Conservation (phyloP, 495 filamentous ascomycete genomes). For the Neurospora tetraspora region DNA sequence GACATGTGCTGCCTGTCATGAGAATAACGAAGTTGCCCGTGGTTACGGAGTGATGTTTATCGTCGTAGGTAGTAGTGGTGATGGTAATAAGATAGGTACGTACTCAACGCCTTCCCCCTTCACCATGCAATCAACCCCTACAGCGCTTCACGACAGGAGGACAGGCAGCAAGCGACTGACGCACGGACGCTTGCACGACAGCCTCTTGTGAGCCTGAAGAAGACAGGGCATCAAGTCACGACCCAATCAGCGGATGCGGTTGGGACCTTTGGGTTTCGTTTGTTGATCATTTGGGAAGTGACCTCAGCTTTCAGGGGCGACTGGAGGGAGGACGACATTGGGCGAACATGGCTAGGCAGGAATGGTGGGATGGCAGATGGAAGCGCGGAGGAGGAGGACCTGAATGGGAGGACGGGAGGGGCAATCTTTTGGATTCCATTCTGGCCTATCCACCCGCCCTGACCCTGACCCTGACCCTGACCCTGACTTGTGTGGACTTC, state of each 20-base stretch:
- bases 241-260: background rate
- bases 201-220: background rate
- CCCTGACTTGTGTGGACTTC: background rate
- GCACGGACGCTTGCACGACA: background rate
- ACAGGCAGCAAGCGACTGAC: background rate
- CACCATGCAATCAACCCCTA: background rate
- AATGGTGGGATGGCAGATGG: background rate
- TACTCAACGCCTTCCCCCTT: background rate
- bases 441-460: background rate
- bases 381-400: background rate
- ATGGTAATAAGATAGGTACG: background rate
- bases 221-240: background rate
- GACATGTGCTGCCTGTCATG: background rate
- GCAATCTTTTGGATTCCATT: background rate
- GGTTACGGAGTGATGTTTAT: background rate
- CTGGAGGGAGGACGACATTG: background rate
- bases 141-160: background rate
- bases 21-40: background rate
- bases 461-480: background rate
- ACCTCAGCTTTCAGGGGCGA: background rate
- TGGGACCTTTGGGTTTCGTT: background rate
- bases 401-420: background rate
- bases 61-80: background rate
- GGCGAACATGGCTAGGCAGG: background rate
- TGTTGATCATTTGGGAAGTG: background rate